phyloP scores from a whole-genome alignment of 257 asterid species.

The Perilla frutescens region DNA sequence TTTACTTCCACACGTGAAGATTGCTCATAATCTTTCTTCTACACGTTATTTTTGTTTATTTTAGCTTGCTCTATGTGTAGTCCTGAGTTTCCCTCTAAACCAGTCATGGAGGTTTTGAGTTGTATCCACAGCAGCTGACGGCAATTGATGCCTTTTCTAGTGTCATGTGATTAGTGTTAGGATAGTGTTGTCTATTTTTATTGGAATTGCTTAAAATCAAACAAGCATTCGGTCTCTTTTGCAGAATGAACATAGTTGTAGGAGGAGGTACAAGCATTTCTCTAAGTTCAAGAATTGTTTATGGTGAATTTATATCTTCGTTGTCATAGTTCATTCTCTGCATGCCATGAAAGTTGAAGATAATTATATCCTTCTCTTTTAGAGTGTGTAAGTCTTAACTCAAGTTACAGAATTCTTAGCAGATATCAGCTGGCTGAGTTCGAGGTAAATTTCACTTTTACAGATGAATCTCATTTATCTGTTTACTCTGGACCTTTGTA shows the following conservation, averaged over 20 bases:
- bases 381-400: conserved; percentile 48
- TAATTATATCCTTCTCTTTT: not conserved
- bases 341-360: conserved; percentile 14
- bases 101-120: not conserved
- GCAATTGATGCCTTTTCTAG: not conserved
- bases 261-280: not conserved
- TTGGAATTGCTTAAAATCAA: not conserved
- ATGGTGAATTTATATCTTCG: not conserved
- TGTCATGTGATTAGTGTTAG: conserved; percentile 9
- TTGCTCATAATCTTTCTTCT: not conserved
- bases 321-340: conserved; percentile 7
- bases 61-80: conserved; percentile 1
- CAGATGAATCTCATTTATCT: not conserved
- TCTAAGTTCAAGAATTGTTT: not conserved
- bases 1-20: not conserved
- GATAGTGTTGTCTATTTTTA: not conserved
- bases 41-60: not conserved
- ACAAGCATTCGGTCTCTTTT: conserved; percentile 12
- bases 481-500: conserved; percentile 2
- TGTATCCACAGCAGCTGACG: not conserved
- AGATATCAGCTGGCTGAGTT: conserved; percentile 89
- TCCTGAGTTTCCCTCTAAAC: not conserved
- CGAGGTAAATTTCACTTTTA: conserved; percentile 54
- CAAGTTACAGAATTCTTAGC: conserved; percentile 70
- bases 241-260: not conserved